Evolutionary conservation across 805 yeast genomes (phyloP), one percentile per base, ranked within the genome.

Genomic region (Cyberlindnera mycetangii): DNA sequence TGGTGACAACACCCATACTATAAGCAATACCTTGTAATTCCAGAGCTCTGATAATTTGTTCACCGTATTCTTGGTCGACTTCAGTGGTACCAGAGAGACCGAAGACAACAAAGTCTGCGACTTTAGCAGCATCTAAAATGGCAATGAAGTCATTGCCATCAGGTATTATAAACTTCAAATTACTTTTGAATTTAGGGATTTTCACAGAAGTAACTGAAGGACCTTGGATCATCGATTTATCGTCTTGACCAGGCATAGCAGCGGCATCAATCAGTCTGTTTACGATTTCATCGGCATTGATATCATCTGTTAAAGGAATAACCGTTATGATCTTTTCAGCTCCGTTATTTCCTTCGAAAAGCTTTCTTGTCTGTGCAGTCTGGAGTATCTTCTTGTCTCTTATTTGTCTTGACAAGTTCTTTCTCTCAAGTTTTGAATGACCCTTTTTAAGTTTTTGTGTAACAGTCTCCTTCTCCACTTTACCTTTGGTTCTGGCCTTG

Each of bases 1-100:
- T 88, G 7, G 93, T 79, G 21, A 90, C 78, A 10, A 87, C 88
- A 22, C 95, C 93, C 44, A 85, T 69, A 1, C 81, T 82, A 4
- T 89, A 78, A 0, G 96, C 83, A 12, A 90, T 84, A 71, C 98
- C 98, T 69, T 95, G 99, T 12, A 90, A 76, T 58, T 87, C 89
- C 28, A 90, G 75, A 2, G 96, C 87, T 66, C 98, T 80, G 45
- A 93, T 72, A 22, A 90, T 79, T 58, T 88, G 90, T 67, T 93
- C 99, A 39, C 98, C 98, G 55, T 79, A 77, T 32, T 74, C 75
- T 37, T 73, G 71, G 53, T 84, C 89, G 42, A 92, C 92, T 67
- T 93, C 98, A 39, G 81, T 77, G 16, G 78, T 70, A 7, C 96
- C 96, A 45, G 96, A 88, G 33, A 93, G 69, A n/a, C 90, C 95